Base-by-base conservation (phyloP, 805 yeast genomes). In the Barnettozyma sucrosica region DNA sequence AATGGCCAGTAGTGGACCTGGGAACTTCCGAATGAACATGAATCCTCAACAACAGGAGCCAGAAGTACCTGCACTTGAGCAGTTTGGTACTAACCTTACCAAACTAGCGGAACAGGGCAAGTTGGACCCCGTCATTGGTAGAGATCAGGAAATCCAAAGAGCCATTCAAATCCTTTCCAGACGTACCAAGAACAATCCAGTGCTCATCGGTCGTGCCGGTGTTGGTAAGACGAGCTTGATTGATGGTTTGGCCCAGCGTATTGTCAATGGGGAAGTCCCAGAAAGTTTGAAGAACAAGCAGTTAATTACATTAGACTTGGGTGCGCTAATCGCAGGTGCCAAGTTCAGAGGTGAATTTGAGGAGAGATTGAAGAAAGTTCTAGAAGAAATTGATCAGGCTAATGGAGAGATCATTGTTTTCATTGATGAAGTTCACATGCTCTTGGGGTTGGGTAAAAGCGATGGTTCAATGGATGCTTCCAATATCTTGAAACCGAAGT, bases 401-500 rank as follows among this genome's bases (percentile, higher is more conserved):
- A 70, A 82, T 39, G 95, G 95, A 11, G 75, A 77, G 32, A 79
- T 87, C 45, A 86, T 90, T 46, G 72, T 90, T 49, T 90, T 90
- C 59, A 83, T 90, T 50, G 98, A 90, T 68, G 98, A 90, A 61
- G 79, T 92, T 39, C 98, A 90, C 62, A 77, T 89, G 67, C 71
- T 90, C 46, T 73, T 90, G 67, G 97, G 97, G 0, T 71, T 90
- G 36, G 98, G 98, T 52, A 89, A 89, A 64, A 81, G 89, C 23
- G 97, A 92, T 60, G 99, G 98, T 4, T 80, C 96, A 3, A 90
- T 93, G 64, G 98, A 93, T 66, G 98, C 98, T 1, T 85, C 96
- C 1, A 93, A 92, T 62, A 70, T 93, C 55, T 74, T 92, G 61
- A 92, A 92, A 63, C 99, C 99, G 0, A 93, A 92, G 9, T 72